phyloP scores from a whole-genome alignment of 2,329 filamentous ascomycete genomes.

The Penicillium sp. region DNA sequence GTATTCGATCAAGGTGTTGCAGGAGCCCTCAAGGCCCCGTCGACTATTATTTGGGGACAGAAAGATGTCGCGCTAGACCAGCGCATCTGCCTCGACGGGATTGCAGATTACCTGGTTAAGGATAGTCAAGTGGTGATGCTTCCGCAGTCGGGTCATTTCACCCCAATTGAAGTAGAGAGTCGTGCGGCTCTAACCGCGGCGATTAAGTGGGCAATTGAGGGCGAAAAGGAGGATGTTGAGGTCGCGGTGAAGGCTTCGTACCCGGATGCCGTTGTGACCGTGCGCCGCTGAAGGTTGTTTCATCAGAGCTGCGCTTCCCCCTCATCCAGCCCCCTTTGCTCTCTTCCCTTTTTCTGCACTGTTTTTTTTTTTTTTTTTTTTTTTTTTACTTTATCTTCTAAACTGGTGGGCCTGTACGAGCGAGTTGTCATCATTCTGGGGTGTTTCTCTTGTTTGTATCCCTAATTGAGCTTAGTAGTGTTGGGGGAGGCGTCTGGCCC shows the following conservation, averaged over 20 bases:
- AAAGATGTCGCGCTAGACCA: constrained; percentile 57
- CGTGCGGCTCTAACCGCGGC: constrained; percentile 47
- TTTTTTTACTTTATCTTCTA: too few species aligned
- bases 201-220: constrained; percentile 43
- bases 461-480: neutral
- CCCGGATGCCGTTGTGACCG: constrained; percentile 35
- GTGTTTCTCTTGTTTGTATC: too few species aligned
- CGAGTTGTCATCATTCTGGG: neutral
- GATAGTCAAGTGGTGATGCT: constrained; percentile 57
- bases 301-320: too few species aligned
- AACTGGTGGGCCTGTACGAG: too few species aligned
- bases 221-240: constrained; percentile 42
- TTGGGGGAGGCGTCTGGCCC: neutral
- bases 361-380: too few species aligned
- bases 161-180: constrained; percentile 53
- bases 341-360: too few species aligned
- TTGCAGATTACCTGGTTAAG: constrained; percentile 55
- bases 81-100: constrained; percentile 55
- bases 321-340: too few species aligned
- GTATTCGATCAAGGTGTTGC: constrained; percentile 50
- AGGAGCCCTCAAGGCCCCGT: constrained; percentile 55
- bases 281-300: constrained; percentile 35
- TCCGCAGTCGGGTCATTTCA: constrained; percentile 58
- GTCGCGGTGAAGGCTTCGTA: constrained; percentile 36
- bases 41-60: constrained; percentile 60